A percentile compares a stretch with the other conserved stretches of the same genome.
Evolutionary conservation across 768 basidiomycete species (phyloP).

Genomic region (Amanita exitialis): DNA sequence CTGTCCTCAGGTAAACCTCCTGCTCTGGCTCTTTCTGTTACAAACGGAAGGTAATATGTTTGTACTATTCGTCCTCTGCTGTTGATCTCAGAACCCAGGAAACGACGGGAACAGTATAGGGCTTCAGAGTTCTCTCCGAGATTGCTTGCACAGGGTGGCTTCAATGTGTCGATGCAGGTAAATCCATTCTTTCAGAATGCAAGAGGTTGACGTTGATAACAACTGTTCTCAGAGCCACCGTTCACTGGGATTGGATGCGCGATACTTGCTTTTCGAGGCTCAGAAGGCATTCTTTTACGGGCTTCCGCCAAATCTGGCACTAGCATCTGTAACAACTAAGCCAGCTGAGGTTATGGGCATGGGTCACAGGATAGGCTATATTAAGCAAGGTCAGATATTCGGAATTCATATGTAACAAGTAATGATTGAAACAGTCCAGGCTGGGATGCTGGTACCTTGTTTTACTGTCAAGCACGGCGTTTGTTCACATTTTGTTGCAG

Average conservation of each 20-base stretch:
- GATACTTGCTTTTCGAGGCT: constrained; percentile 75
- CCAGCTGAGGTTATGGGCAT: constrained; percentile 70
- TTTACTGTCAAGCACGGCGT: background rate
- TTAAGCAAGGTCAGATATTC: constrained; percentile 42
- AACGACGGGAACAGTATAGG: constrained; percentile 77
- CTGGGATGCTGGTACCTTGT: constrained; percentile 58
- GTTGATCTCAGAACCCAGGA: constrained; percentile 23
- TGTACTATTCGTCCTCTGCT: background rate
- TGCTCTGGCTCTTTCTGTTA: constrained; percentile 71
- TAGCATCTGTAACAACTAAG: constrained; percentile 65
- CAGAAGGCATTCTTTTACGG: constrained; percentile 81
- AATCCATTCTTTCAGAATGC: background rate
- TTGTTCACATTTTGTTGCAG: constrained; percentile 20
- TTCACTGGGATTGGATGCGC: constrained; percentile 46
- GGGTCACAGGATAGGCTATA: constrained; percentile 72
- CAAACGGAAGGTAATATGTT: constrained; percentile 22
- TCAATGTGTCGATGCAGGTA: constrained; percentile 72
- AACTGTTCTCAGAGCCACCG: constrained; percentile 46
- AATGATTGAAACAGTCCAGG: constrained; percentile 24
- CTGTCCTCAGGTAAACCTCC: constrained; percentile 47
- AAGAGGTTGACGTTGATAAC: background rate
- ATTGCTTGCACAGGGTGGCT: constrained; percentile 55
- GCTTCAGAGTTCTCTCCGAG: constrained; percentile 74
- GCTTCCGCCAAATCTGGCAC: constrained; percentile 55
- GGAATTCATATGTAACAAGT: background rate